Evolutionary conservation across 2,329 filamentous ascomycete species (phyloP).

Genomic region (Colletotrichum trifolii): DNA sequence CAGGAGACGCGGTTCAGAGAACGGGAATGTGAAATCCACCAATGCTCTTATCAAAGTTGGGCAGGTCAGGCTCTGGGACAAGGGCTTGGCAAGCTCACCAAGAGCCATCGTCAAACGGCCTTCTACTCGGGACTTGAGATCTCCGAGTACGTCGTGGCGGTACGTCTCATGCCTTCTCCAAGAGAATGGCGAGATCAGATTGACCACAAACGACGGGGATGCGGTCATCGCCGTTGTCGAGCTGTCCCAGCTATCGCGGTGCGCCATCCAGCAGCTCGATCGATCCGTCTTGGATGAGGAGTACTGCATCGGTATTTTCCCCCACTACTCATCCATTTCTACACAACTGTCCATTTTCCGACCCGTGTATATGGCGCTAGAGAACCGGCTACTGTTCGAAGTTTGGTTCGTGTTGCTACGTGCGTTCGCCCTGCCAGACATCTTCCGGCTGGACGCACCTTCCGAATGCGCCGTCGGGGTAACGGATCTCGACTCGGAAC

Average conservation of each 20-base stretch:
- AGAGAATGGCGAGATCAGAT: conserved; percentile 93
- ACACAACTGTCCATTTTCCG: conserved; percentile 80
- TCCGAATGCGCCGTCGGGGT: conserved; percentile 54
- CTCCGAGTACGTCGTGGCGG: conserved; percentile 76
- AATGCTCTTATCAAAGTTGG: conserved; percentile 93
- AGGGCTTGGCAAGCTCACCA: conserved; percentile 68
- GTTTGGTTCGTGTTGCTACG: conserved; percentile 95
- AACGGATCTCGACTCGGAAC: conserved; percentile 52
- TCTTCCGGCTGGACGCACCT: conserved; percentile 74
- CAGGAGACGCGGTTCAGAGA: conserved; percentile 35
- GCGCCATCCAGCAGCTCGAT: conserved; percentile 90
- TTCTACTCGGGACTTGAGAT: conserved; percentile 66
- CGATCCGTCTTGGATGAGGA: conserved; percentile 91
- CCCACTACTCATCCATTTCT: conserved; percentile 84
- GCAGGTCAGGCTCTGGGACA: conserved; percentile 92
- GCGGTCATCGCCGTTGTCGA: conserved; percentile 85
- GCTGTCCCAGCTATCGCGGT: conserved; percentile 87
- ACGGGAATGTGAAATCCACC: conserved; percentile 42
- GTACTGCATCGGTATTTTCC: conserved; percentile 94
- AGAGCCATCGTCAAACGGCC: conserved; percentile 66
- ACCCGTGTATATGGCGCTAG: conserved; percentile 90
- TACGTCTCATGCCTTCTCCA: conserved; percentile 92
- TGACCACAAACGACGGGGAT: conserved; percentile 87
- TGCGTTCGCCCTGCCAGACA: conserved; percentile 90
- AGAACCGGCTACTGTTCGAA: conserved; percentile 90